Percentiles rank a stretch among this genome's conserved stretches.
Evolutionary conservation across 345 rosid genomes (phyloP).

Genomic region (Citrus cavaleriei): DNA sequence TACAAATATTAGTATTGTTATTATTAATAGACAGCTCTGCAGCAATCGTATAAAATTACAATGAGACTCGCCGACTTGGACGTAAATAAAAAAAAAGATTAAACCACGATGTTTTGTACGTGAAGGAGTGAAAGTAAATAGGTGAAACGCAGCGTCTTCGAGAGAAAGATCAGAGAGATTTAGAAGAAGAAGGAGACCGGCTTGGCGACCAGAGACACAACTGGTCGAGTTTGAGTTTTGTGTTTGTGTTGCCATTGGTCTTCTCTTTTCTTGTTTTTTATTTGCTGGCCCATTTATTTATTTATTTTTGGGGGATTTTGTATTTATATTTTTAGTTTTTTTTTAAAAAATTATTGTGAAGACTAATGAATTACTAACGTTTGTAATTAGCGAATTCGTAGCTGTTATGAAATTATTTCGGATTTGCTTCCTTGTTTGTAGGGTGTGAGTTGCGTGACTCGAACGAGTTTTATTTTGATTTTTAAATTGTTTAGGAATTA

Average conservation of each 20-base stretch:
- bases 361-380: not conserved
- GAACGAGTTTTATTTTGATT: not conserved
- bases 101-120: not conserved
- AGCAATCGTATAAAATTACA: not conserved
- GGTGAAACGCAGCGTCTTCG: constrained; percentile 1
- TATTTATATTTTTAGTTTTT: not conserved
- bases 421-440: not conserved
- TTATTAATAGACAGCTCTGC: not conserved
- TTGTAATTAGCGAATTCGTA: not conserved
- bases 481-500: not conserved
- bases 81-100: not conserved
- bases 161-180: constrained; percentile 4
- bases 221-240: not conserved
- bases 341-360: not conserved
- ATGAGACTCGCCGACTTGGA: not conserved
- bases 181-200: not conserved
- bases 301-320: not conserved
- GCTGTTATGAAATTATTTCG: not conserved
- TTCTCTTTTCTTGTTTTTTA: not conserved
- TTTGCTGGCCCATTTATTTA: not conserved
- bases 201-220: not conserved
- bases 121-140: not conserved
- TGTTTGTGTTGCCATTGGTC: not conserved
- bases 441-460: not conserved
- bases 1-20: not conserved